A percentile compares a stretch with the other conserved stretches of the same genome.
These are phyloP conservation scores for Hyphodiscus hymeniophilus DNA, from an alignment of 495 filamentous ascomycete genomes.

Conservation along the genomic window DNA sequence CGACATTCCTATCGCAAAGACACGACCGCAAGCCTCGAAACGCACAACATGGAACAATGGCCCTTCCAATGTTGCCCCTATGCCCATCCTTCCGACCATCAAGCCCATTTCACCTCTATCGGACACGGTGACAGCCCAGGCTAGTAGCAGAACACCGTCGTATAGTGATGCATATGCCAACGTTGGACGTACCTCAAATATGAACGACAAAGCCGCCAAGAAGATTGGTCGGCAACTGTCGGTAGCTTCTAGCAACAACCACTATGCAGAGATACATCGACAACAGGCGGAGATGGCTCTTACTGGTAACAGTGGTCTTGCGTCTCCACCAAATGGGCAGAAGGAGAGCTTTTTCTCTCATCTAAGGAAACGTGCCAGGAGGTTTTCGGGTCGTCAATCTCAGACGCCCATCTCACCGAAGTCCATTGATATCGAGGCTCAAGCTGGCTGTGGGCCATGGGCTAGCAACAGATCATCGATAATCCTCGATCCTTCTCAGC, in stretches of 20 bases:
- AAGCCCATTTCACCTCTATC: slow-evolving; percentile 89
- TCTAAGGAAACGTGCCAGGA: slow-evolving; percentile 83
- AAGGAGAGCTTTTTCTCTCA: slow-evolving; percentile 98
- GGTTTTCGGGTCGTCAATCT: slow-evolving; percentile 78
- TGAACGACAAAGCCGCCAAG: slow-evolving; percentile 65
- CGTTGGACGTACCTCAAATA: slow-evolving; percentile 15
- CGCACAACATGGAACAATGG: slow-evolving; percentile 83
- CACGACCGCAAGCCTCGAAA: slow-evolving; percentile 56
- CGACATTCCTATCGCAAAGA: slow-evolving; percentile 45
- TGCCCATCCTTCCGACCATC: slow-evolving; percentile 96
- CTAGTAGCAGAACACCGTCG: slow-evolving; percentile 40
- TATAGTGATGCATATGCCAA: slow-evolving; percentile 28
- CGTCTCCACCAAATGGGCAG: slow-evolving; percentile 57
- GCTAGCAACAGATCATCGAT: slow-evolving; percentile 76
- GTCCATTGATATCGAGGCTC: slow-evolving; percentile 81
- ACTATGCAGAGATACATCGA: slow-evolving; percentile 69
- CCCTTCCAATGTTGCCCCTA: slow-evolving; percentile 76
- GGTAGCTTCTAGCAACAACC: slow-evolving; percentile 91
- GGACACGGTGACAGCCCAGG: slow-evolving; percentile 86
- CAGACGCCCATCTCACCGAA: slow-evolving; percentile 65
- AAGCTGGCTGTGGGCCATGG: slow-evolving; percentile 87
- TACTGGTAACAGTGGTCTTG: slow-evolving; percentile 66
- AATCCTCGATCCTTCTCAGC: slow-evolving; percentile 56
- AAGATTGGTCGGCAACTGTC: slow-evolving; percentile 97
- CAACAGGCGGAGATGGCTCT: slow-evolving; percentile 88